Conservation (phyloP, 768 basidiomycete genomes). For the Mycena pura region DNA sequence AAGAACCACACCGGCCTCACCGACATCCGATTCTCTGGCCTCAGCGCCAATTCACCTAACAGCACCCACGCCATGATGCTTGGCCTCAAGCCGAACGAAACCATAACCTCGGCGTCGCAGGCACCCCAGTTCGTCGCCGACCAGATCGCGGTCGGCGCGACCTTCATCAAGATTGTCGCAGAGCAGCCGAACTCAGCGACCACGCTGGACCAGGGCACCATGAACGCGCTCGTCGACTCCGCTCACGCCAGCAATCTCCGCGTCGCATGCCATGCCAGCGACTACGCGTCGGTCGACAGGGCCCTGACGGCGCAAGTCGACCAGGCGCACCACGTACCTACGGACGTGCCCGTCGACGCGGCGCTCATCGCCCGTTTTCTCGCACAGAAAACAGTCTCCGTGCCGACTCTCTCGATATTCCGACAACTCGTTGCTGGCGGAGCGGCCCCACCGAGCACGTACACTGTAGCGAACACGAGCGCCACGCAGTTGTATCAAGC, state of each 20-base stretch:
- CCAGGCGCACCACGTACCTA: slow-evolving; percentile 2
- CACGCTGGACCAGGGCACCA: slow-evolving; percentile 9
- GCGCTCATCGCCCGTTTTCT: not conserved
- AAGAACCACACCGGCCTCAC: slow-evolving; percentile 5
- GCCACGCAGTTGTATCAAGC: not conserved
- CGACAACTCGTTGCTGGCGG: not conserved
- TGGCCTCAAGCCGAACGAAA: not conserved
- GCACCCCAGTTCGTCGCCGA: slow-evolving; percentile 8
- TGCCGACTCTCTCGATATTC: not conserved
- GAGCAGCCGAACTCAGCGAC: not conserved
- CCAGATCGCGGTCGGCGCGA: slow-evolving; percentile 4
- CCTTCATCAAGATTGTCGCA: slow-evolving; percentile 9
- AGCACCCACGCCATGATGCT: not conserved
- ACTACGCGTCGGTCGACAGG: not conserved
- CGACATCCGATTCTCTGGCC: slow-evolving; percentile 5
- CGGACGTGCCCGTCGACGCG: not conserved
- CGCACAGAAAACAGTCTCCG: not conserved
- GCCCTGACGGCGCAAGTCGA: not conserved
- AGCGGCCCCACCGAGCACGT: not conserved
- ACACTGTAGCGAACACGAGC: not conserved
- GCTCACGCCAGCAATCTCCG: not conserved
- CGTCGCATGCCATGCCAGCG: slow-evolving; percentile 7
- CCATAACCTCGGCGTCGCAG: slow-evolving; percentile 1
- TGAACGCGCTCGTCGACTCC: slow-evolving; percentile 4
- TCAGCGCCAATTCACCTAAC: not conserved